Evolutionary conservation across 495 filamentous ascomycete genomes (phyloP).

Genomic region (Trichoderma parareesei): DNA sequence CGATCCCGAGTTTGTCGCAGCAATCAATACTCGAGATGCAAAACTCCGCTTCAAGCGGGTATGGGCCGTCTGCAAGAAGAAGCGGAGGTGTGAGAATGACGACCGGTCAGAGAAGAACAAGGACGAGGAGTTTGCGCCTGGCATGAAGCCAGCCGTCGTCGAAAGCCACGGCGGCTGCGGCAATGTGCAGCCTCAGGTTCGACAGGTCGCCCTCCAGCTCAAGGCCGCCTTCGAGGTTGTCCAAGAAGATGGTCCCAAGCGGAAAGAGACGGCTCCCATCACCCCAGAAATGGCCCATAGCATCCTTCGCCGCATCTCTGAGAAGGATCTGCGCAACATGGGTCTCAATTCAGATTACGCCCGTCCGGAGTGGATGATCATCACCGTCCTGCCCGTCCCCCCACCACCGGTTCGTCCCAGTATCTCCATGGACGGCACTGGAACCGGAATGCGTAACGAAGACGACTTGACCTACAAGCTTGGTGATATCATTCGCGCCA

Average conservation of each 20-base stretch:
- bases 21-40: conserved; percentile 74
- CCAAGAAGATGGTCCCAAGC: conserved; percentile 72
- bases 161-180: conserved; percentile 81
- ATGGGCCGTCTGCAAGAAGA: conserved; percentile 81
- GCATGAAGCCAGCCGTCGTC: conserved; percentile 35
- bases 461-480: conserved; percentile 99
- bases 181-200: conserved; percentile 78
- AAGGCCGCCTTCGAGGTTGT: conserved; percentile 40
- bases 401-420: conserved; percentile 92
- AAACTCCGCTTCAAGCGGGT: conserved; percentile 88
- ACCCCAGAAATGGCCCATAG: conserved; percentile 76
- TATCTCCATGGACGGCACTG: conserved; percentile 88
- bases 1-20: conserved; percentile 73
- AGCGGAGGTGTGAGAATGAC: conserved; percentile 73
- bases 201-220: conserved; percentile 75
- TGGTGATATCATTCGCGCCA: conserved; percentile 95
- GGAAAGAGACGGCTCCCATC: conserved; percentile 76
- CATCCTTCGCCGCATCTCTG: conserved; percentile 74
- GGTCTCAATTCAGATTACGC: conserved; percentile 90
- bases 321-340: conserved; percentile 73
- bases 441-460: conserved; percentile 79
- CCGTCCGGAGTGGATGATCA: conserved; percentile 95
- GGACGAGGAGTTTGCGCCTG: conserved; percentile 41
- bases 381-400: conserved; percentile 90
- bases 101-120: conserved; percentile 51